A percentile compares a stretch with the other conserved stretches of the same genome.
Conservation (phyloP, 116 monocot genomes). For the Phalaenopsis hybrid region DNA sequence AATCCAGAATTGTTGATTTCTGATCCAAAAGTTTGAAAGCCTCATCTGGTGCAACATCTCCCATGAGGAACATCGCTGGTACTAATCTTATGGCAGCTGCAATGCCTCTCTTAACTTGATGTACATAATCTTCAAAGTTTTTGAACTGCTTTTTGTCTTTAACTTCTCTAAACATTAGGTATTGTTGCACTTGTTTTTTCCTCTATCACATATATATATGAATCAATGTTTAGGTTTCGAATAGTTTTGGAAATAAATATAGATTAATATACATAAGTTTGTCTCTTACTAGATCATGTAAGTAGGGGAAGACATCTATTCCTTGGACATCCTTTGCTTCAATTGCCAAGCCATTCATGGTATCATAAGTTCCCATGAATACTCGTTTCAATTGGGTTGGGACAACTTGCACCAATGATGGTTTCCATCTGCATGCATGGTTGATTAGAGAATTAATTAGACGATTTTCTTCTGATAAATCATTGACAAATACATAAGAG, state of each 20-base stretch:
- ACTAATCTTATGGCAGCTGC: conserved; percentile 25
- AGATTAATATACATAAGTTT: neutral
- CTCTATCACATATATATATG: neutral
- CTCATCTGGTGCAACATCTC: conserved; percentile 6
- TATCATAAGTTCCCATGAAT: conserved; percentile 1
- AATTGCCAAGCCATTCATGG: no score
- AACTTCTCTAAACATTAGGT: neutral
- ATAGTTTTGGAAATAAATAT: neutral
- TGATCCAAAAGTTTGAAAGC: conserved; percentile 13
- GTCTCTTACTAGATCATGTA: conserved; percentile 11
- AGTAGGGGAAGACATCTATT: no score
- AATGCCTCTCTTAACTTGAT: neutral
- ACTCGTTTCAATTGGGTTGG: conserved; percentile 5
- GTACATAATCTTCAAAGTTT: neutral
- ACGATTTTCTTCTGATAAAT: neutral
- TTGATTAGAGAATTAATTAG: neutral
- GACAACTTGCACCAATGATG: conserved; percentile 10
- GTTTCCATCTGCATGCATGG: conserved; percentile 22
- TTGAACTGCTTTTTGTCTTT: neutral
- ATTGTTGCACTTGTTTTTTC: neutral
- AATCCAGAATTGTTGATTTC: conserved; percentile 13
- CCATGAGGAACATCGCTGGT: conserved; percentile 31
- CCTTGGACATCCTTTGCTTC: no score
- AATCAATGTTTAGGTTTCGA: neutral
- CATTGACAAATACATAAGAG: no score